These are phyloP conservation scores for Paraconiothyrium sp. DNA, from an alignment of 2,329 filamentous ascomycete species.

Conservation along the genomic window DNA sequence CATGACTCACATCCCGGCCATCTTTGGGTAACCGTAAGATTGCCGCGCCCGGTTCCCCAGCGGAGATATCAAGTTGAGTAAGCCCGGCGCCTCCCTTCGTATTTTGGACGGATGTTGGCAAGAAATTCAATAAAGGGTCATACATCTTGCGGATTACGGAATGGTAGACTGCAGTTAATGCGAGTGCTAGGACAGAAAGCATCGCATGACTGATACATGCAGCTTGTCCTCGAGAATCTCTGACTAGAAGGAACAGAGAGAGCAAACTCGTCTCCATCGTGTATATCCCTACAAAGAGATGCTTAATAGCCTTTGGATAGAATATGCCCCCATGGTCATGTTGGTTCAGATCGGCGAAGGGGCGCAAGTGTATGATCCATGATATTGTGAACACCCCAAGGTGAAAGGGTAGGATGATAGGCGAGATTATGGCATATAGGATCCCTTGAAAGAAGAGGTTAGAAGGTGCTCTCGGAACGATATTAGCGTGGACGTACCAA, in stretches of 20 bases:
- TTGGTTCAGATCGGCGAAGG: slow-evolving; percentile 12
- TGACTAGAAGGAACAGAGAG: slow-evolving; percentile 21
- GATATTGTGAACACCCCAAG: slow-evolving; percentile 22
- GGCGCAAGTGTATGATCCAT: slow-evolving; percentile 21
- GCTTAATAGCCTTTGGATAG: slow-evolving; percentile 24
- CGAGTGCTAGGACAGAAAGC: slow-evolving; percentile 15
- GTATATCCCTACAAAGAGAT: slow-evolving; percentile 24
- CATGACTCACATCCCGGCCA: too few relatives aligned
- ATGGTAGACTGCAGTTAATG: slow-evolving; percentile 22
- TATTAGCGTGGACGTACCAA: slow-evolving; percentile 19
- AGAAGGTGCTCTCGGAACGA: too few relatives aligned
- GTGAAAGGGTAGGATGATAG: slow-evolving; percentile 23
- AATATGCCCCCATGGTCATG: slow-evolving; percentile 16
- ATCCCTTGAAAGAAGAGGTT: too few relatives aligned
- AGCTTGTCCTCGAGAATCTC: slow-evolving; percentile 17
- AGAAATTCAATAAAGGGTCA: too few relatives aligned
- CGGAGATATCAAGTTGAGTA: too few relatives aligned
- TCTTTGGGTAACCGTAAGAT: too few relatives aligned
- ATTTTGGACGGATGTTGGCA: too few relatives aligned
- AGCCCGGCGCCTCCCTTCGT: too few relatives aligned
- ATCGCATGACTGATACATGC: slow-evolving; percentile 18
- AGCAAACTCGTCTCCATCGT: slow-evolving; percentile 19
- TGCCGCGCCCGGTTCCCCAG: too few relatives aligned
- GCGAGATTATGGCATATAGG: slow-evolving; percentile 26
- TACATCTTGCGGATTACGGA: slow-evolving; percentile 16